Evolutionary conservation across 2,329 filamentous ascomycete species (phyloP).

Genomic region (Neonectria neomacrospora): DNA sequence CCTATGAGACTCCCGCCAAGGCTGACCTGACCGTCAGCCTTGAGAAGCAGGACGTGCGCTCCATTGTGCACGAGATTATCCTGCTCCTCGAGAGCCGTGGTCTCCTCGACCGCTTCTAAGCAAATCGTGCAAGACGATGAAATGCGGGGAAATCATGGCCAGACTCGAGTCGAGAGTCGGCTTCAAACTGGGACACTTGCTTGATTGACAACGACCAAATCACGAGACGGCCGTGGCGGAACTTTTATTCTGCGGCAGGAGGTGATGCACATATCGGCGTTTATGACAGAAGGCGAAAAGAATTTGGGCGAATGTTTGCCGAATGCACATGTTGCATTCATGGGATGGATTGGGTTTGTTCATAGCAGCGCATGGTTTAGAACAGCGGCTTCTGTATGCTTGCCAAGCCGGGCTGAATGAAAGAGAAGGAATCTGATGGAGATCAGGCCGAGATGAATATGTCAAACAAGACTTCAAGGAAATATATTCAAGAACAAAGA

Average conservation of each 20-base stretch:
- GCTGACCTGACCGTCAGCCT: constrained; percentile 86
- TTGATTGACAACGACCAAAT: constrained; percentile 7
- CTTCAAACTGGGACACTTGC: neutral
- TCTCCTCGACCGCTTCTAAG: constrained; percentile 77
- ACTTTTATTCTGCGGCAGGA: neutral
- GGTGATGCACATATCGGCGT: constrained; percentile 15
- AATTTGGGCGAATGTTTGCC: neutral
- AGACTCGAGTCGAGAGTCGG: constrained; percentile 4
- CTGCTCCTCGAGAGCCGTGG: constrained; percentile 90
- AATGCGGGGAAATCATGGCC: constrained; percentile 8
- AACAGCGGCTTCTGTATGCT: neutral
- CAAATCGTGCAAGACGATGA: constrained; percentile 6
- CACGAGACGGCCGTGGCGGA: neutral
- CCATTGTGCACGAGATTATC: constrained; percentile 96
- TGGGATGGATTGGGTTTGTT: constrained; percentile 2
- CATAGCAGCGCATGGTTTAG: neutral
- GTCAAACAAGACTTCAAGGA: neutral
- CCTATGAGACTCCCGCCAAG: constrained; percentile 87
- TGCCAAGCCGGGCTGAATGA: neutral
- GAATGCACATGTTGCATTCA: neutral
- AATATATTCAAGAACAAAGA: neutral
- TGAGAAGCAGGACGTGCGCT: constrained; percentile 88
- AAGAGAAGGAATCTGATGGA: constrained; percentile 17
- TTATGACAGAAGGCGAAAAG: constrained; percentile 20
- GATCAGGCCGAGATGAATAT: constrained; percentile 2